Evolutionary conservation across 2,329 filamentous ascomycete species (phyloP).

Genomic region (Cercospora sesami): DNA sequence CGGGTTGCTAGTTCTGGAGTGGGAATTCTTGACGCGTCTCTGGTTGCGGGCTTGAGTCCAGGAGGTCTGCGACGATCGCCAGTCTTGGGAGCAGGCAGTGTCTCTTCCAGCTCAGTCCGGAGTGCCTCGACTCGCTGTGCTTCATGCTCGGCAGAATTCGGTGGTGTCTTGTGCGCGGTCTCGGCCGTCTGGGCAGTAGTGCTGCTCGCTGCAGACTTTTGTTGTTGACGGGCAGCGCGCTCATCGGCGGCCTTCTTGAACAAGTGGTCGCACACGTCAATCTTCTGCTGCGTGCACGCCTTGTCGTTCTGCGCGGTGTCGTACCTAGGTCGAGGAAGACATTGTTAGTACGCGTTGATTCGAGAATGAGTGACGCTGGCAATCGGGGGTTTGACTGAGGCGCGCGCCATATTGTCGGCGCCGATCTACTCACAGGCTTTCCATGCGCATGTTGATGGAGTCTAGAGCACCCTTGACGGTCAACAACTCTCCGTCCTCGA

Average conservation of each 20-base stretch:
- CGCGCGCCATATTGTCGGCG: not conserved
- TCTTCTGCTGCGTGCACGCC: slow-evolving; percentile 2
- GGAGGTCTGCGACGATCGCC: not conserved
- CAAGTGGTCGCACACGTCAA: slow-evolving; percentile 1
- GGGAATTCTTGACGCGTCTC: not conserved
- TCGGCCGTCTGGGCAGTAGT: not conserved
- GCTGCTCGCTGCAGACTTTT: not conserved
- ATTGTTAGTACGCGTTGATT: not conserved
- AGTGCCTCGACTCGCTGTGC: not conserved
- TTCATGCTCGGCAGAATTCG: not conserved
- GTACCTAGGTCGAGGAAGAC: not conserved
- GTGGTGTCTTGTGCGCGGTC: not conserved
- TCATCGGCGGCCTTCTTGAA: slow-evolving; percentile 4
- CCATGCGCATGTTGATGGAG: not conserved
- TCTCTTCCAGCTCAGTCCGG: not conserved
- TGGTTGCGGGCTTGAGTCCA: not conserved
- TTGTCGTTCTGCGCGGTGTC: slow-evolving; percentile 1
- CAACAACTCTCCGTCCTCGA: not conserved
- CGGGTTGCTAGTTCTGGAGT: not conserved
- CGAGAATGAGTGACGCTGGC: not conserved
- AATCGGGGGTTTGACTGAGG: not conserved
- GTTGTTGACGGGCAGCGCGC: not conserved
- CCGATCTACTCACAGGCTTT: not conserved
- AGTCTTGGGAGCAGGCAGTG: not conserved
- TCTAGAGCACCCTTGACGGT: not conserved